Base-by-base conservation (phyloP, 2,329 filamentous ascomycete species). In the Ceratocystis variospora region DNA sequence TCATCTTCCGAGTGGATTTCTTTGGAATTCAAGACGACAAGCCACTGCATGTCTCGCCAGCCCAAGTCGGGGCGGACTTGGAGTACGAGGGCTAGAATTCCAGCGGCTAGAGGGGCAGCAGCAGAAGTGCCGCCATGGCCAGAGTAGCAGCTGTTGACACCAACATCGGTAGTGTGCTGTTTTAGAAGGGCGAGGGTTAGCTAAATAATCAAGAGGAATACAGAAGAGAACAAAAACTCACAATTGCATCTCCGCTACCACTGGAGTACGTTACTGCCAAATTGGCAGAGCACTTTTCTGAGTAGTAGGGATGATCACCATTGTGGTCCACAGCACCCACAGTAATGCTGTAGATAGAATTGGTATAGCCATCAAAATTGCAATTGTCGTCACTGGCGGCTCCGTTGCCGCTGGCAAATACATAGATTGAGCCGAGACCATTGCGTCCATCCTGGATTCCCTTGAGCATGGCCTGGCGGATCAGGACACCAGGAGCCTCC, bases 321-420 rank as follows among this genome's bases (percentile, higher is more conserved):
- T 88, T 85, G 68, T 90, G 83, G 74, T 96, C 92, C 69, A 99
- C 87, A 44, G 93, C 93, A 46, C 94, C 94, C 19, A 99, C 91
- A 0, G 92, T 96, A 71, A 99, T 94, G 74, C 91, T 96, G 80
- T 97, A 99, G 71, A 99, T 99, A 74, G 92, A 96, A 79, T 99
- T 99, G 68, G 94, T 99, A 77, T 99, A 99, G 48, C 94, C 94
- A 73, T 99, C 94, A 74, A 99, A 99, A 75, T 99, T 99, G 81
- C 94, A 99, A 76, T 99, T 97, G 75, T 99, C 94, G 61, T 89
- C 92, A 70, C 80, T 84, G 2, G 81, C 79, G 8, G 93, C 95
- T 67, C 94, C 94, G 73, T 99, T 99, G 68, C 94, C 94, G 70
- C 93, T 92, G 55, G 94, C 94, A 75, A 99, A 99, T 65, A 99